Base-by-base conservation (phyloP, 805 yeast genomes). In the Candida lessepsii region DNA sequence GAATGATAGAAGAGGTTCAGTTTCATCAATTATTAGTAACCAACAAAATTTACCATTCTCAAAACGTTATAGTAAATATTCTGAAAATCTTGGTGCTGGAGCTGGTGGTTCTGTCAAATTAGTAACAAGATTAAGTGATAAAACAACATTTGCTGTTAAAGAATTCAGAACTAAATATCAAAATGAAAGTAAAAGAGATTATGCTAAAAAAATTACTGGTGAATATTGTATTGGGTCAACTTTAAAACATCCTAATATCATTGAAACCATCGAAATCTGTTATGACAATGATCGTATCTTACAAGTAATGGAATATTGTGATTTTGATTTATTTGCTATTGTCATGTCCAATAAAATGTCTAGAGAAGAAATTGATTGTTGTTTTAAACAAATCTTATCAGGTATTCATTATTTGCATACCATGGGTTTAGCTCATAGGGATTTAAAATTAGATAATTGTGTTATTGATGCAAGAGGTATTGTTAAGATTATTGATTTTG, bases 231-330 rank as follows among this genome's bases (percentile, higher is more conserved):
- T 86, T 42, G 95, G 95, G 11, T 80, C 87, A 16, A 83, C 91
- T 15, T 67, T 86, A 44, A 84, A 81, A 50, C 93, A 86, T 62
- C 88, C 91, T 39, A 85, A 86, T 58, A 76, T 86, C 47, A 84
- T 86, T 51, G 79, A 83, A 54, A 85, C 93, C 2, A 67, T 85
- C 50, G 95, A 86, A 62, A 86, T 65, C 67, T 80, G 86, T 39
- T 78, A 77, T 47, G 83, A 54, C 77, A 88, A 60, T 52, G 79
- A 76, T 50, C 81, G 85, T 73, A 84, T 48, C 82, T 82, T 66
- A 39, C 96, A 91, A 61, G 88, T 93, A 39, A 89, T 93, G 97
- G 99, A 93, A 64, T 91, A 82, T 60, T 86, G 96, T 52, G 87
- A 95, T 6, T 75, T 80, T 29, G 95, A 86, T 64, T 84, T 86